Percentiles rank a stretch among this genome's conserved stretches.
Evolutionary conservation across 2,329 filamentous ascomycete genomes (phyloP).

Genomic region (Phaeophleospora eucalypticola): DNA sequence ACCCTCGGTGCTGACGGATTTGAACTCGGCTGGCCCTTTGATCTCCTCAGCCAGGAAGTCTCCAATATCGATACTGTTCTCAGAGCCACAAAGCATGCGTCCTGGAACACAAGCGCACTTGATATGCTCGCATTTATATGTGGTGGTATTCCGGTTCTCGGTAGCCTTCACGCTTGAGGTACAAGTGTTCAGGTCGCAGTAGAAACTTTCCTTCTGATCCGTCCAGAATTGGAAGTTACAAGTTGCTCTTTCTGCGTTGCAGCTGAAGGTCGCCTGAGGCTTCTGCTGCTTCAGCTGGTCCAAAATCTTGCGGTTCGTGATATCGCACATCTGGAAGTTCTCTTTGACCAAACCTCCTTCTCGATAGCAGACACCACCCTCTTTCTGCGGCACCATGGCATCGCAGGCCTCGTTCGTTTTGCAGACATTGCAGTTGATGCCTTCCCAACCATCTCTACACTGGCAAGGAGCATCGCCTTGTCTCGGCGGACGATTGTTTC

Average conservation of each 20-base stretch:
- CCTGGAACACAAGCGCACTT: constrained; percentile 83
- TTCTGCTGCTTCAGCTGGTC: constrained; percentile 78
- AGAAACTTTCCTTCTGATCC: constrained; percentile 89
- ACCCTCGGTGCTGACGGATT: constrained; percentile 56
- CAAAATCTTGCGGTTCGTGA: constrained; percentile 92
- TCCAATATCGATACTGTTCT: constrained; percentile 84
- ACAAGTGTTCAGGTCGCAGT: constrained; percentile 83
- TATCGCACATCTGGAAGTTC: constrained; percentile 97
- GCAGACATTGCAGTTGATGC: constrained; percentile 97
- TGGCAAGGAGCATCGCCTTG: constrained; percentile 63
- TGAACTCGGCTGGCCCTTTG: constrained; percentile 81
- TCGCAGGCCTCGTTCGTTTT: constrained; percentile 77
- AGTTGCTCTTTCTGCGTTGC: constrained; percentile 65
- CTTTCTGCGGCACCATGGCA: constrained; percentile 68
- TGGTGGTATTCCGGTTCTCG: constrained; percentile 71
- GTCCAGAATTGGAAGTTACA: constrained; percentile 99
- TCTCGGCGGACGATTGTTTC: constrained; percentile 72
- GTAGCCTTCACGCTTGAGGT: constrained; percentile 65
- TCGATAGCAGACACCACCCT: constrained; percentile 86
- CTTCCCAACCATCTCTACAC: constrained; percentile 89
- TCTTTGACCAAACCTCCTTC: constrained; percentile 85
- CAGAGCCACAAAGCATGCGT: constrained; percentile 89
- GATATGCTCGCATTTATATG: constrained; percentile 79
- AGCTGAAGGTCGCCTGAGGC: constrained; percentile 92
- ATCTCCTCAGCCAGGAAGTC: constrained; percentile 83